Evolutionary conservation across 2,329 filamentous ascomycete species (phyloP).

Genomic region (Alternaria hordeiaustralica): DNA sequence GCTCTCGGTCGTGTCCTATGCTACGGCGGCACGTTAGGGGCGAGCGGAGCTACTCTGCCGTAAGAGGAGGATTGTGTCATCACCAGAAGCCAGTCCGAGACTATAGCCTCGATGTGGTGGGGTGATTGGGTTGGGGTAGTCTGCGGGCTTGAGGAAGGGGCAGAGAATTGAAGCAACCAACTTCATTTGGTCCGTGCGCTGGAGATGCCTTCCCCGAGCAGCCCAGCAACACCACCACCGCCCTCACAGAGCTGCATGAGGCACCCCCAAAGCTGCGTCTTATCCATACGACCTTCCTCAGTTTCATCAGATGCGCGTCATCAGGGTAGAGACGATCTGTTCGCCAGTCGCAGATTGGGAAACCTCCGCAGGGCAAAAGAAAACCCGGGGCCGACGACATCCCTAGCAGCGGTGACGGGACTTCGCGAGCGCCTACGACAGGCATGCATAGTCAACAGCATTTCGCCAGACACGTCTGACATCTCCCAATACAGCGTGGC

Average conservation of each 20-base stretch:
- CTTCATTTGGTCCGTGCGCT: conserved; percentile 4
- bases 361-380: neutral
- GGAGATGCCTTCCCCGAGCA: neutral
- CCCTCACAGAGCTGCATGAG: neutral
- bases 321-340: neutral
- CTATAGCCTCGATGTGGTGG: neutral
- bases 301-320: neutral
- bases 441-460: neutral
- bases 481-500: neutral
- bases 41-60: neutral
- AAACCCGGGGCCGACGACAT: neutral
- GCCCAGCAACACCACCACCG: neutral
- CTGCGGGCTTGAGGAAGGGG: neutral
- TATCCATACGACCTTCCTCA: neutral
- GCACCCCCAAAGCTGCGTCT: neutral
- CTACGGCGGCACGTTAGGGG: neutral
- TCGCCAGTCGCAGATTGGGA: neutral
- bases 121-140: neutral
- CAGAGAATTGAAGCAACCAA: neutral
- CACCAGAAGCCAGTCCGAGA: neutral
- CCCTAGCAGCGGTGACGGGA: neutral
- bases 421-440: neutral
- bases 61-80: neutral
- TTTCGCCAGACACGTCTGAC: neutral
- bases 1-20: neutral